Base-by-base conservation (phyloP, 169 alveolate genomes). In the Plasmodium vinckei region DNA sequence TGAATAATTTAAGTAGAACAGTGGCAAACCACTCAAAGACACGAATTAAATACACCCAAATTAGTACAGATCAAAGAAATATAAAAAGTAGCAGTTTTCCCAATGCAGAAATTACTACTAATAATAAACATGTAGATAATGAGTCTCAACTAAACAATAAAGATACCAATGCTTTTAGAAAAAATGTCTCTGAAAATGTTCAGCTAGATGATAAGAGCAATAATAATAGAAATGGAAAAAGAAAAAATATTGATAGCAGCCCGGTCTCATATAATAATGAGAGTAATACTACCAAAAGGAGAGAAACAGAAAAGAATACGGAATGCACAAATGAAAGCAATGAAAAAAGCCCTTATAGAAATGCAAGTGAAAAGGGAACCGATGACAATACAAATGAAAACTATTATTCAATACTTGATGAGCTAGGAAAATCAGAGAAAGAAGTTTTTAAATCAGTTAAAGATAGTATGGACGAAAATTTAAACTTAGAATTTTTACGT, bases 401-500 rank as follows among this genome's bases (percentile, higher is more conserved):
- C 17, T 79, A 67, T 15, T 79, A 79, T 27, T 49, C 89, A 13
- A 79, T 79, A 15, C 69, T 79, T 19, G 82, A 79, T 9, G 89
- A 79, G 6, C 15, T 79, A 33, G 89, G 27, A 9, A 79, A 79
- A 19, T 79, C 71, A 10, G 89, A 64, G 49, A 79, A 51, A 10
- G 59, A 77, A 12, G 65, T 65, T 39, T 79, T 79, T 19, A 79
- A 71, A 54, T 67, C 89, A 6, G 89, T 79, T 47, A 53, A 79
- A 49, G 89, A 79, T 23, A 79, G 89, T 17, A 65, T 79, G 89
- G 82, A 65, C 53, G 89, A 79, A 79, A 79, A 79, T 79, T 60
- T 79, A 57, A 79, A 79, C 33, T 27, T 79, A 21, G 89, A 79
- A 67, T 79, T 79, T 79, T 39, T 79, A 57, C 65, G 79, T 23